Conservation (phyloP, 371 early-diverging fungal genomes). For the Thermomucor indicae-seudaticae region DNA sequence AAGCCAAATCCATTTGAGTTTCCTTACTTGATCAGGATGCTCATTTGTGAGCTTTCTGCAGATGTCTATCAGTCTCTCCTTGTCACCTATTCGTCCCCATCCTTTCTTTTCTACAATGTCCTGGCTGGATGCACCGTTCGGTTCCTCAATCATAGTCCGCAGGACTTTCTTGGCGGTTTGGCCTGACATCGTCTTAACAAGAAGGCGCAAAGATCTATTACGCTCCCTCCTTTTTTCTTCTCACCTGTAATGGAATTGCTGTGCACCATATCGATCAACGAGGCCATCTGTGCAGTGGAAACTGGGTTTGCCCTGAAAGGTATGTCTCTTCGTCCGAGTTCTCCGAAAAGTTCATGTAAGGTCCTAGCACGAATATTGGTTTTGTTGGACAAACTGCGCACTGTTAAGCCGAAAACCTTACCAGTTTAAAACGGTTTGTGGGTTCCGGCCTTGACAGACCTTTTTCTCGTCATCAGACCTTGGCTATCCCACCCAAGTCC, state of each 20-base stretch:
- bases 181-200: constrained; percentile 21
- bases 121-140: constrained; percentile 32
- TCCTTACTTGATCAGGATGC: too few relatives aligned
- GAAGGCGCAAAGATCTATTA: neutral
- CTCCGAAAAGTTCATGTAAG: constrained; percentile 74
- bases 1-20: too few relatives aligned
- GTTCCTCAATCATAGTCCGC: constrained; percentile 61
- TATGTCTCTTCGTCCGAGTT: constrained; percentile 57
- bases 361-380: constrained; percentile 51
- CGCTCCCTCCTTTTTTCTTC: too few relatives aligned
- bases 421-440: constrained; percentile 46
- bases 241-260: constrained; percentile 55
- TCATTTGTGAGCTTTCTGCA: constrained; percentile 25
- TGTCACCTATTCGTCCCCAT: constrained; percentile 64
- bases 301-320: constrained; percentile 57
- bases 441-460: constrained; percentile 35
- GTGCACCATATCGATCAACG: constrained; percentile 63
- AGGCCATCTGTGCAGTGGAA: constrained; percentile 54
- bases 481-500: neutral
- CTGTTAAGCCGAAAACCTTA: constrained; percentile 8
- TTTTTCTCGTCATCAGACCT: too few relatives aligned
- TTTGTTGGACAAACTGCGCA: neutral
- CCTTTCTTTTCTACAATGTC: constrained; percentile 68
- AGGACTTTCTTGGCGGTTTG: constrained; percentile 67
- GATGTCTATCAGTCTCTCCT: constrained; percentile 37